These are phyloP conservation scores for Oemleria cerasiformis DNA, from an alignment of 306 rosid genomes.

Conservation along the genomic window DNA sequence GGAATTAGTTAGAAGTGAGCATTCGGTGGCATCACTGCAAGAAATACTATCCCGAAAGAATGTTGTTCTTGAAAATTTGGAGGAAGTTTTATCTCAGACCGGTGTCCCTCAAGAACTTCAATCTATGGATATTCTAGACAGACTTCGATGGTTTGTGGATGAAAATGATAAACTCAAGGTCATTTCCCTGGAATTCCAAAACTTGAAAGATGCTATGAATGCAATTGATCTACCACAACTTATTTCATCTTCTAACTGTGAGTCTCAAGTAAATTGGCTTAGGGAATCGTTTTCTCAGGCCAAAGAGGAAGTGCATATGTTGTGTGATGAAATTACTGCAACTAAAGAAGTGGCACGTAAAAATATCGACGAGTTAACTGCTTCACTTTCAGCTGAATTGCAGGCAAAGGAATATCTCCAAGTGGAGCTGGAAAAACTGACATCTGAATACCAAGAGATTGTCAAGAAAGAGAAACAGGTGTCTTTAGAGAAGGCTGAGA, in stretches of 20 bases:
- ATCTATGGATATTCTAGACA: conserved; percentile 55
- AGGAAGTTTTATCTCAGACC: conserved; percentile 56
- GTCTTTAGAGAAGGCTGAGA: conserved; percentile 55
- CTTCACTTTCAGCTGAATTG: conserved; percentile 51
- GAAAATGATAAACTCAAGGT: conserved; percentile 57
- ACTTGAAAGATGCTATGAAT: conserved; percentile 52
- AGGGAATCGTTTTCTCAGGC: conserved; percentile 55
- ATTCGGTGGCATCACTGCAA: conserved; percentile 60
- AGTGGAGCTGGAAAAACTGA: conserved; percentile 60
- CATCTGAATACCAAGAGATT: conserved; percentile 43
- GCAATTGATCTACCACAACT: conserved; percentile 59
- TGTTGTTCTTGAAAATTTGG: conserved; percentile 43
- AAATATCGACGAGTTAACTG: conserved; percentile 54
- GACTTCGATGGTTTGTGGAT: conserved; percentile 64
- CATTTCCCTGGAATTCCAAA: conserved; percentile 51
- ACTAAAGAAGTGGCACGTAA: conserved; percentile 51
- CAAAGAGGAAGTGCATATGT: conserved; percentile 34
- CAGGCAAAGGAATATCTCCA: conserved; percentile 70
- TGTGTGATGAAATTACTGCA: conserved; percentile 56
- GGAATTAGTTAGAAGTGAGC: conserved; percentile 56
- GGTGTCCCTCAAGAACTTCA: conserved; percentile 46
- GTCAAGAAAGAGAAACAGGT: conserved; percentile 48
- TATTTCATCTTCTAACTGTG: conserved; percentile 61
- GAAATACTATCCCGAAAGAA: conserved; percentile 49
- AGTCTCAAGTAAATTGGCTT: conserved; percentile 70